These are phyloP conservation scores for Nymphaea colorata DNA, from an alignment of 164 flowering plant species.

Conservation along the genomic window DNA sequence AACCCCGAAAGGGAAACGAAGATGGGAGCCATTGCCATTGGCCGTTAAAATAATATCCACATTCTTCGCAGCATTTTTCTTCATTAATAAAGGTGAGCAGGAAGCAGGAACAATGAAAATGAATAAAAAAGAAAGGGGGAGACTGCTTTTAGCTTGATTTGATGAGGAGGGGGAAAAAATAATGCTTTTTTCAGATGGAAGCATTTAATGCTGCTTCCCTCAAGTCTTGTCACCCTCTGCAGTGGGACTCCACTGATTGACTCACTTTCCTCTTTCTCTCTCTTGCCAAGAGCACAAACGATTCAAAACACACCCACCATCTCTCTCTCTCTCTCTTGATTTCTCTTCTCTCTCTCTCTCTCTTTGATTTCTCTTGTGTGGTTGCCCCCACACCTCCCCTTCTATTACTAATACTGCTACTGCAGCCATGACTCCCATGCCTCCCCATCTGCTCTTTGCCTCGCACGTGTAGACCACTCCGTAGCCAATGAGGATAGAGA, in stretches of 20 bases:
- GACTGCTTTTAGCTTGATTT: not conserved
- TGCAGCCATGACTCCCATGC: not conserved
- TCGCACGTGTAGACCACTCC: not conserved
- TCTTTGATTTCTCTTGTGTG: not conserved
- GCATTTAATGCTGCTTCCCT: not conserved
- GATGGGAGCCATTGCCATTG: too few relatives aligned
- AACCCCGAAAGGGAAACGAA: too few relatives aligned
- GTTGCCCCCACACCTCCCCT: not conserved
- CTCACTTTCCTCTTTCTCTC: not conserved
- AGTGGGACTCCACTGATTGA: not conserved
- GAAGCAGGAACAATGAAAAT: too few relatives aligned
- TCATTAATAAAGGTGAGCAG: too few relatives aligned
- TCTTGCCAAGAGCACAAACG: not conserved
- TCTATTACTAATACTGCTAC: not conserved
- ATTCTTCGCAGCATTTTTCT: too few relatives aligned
- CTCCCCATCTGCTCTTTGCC: not conserved
- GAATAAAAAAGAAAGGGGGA: not conserved
- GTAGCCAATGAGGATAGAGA: slow-evolving; percentile 1
- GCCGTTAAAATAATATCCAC: too few relatives aligned
- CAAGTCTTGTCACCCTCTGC: slow-evolving; percentile 3
- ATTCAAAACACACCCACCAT: not conserved
- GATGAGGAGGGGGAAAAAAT: not conserved
- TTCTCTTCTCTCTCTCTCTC: not conserved
- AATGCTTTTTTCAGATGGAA: slow-evolving; percentile 2
- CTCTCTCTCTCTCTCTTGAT: not conserved